Conservation (phyloP, 257 asterid species). For the Solanum clarkiae region DNA sequence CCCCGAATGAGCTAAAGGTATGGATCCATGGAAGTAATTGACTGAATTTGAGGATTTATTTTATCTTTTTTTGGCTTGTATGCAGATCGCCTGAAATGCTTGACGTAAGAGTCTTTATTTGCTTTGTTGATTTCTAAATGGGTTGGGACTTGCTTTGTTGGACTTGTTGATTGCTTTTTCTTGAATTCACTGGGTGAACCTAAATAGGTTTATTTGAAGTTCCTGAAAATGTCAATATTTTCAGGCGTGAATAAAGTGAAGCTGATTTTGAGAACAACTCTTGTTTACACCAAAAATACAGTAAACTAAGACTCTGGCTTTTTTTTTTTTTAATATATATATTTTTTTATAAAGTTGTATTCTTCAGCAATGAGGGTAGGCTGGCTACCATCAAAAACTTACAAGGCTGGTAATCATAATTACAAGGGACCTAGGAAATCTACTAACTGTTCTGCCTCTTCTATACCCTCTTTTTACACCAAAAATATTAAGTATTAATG, state of each 20-base stretch:
- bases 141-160: not conserved
- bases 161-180: not conserved
- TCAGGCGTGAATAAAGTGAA: not conserved
- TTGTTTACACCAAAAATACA: no score
- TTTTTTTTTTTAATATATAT: no score
- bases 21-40: not conserved
- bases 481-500: no score
- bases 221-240: not conserved
- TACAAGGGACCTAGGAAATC: no score
- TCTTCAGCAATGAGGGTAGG: no score
- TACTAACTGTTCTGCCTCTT: no score
- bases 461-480: no score
- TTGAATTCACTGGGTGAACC: not conserved
- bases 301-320: no score
- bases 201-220: not conserved
- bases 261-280: not conserved
- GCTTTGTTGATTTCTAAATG: not conserved
- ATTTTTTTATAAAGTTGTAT: no score
- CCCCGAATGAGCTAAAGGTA: conserved; percentile 77
- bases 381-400: no score
- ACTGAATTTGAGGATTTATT: not conserved
- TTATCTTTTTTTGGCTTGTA: not conserved
- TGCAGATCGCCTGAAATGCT: not conserved
- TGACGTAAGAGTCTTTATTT: not conserved
- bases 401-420: no score